phyloP scores from a whole-genome alignment of 768 basidiomycete species.

The Trametes sanguinea region DNA sequence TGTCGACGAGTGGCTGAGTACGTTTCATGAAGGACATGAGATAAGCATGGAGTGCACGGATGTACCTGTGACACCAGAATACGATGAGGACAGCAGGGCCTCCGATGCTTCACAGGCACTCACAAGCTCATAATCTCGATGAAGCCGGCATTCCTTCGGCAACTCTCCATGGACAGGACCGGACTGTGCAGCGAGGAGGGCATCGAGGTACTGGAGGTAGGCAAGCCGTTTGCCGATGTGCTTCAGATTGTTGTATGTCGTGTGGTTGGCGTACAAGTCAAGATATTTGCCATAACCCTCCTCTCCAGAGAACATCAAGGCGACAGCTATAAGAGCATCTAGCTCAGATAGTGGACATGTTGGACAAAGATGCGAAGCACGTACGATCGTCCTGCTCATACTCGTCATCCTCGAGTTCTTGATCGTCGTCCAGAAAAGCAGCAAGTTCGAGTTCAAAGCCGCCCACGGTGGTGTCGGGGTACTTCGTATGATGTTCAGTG shows the following conservation, averaged over 20 bases:
- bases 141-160: constrained; percentile 61
- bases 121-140: constrained; percentile 80
- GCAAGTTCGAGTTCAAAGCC: constrained; percentile 84
- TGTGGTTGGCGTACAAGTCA: constrained; percentile 88
- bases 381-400: constrained; percentile 87
- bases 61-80: constrained; percentile 60
- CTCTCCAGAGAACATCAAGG: constrained; percentile 92
- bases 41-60: constrained; percentile 79
- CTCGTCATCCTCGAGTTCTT: constrained; percentile 70
- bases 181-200: constrained; percentile 67
- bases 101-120: constrained; percentile 32
- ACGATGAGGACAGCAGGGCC: neutral
- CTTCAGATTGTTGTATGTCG: constrained; percentile 87
- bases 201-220: constrained; percentile 92
- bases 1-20: constrained; percentile 79
- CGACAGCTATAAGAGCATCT: constrained; percentile 55
- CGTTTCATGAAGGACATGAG: constrained; percentile 84
- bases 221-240: constrained; percentile 79
- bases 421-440: constrained; percentile 71
- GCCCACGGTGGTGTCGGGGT: constrained; percentile 85
- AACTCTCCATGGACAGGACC: constrained; percentile 68
- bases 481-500: constrained; percentile 94
- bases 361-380: constrained; percentile 35
- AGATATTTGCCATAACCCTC: constrained; percentile 94
- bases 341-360: neutral